A percentile compares a stretch with the other conserved stretches of the same genome.
phyloP scores from a whole-genome alignment of 208 protist species.

The Leishmania martiniquensis region DNA sequence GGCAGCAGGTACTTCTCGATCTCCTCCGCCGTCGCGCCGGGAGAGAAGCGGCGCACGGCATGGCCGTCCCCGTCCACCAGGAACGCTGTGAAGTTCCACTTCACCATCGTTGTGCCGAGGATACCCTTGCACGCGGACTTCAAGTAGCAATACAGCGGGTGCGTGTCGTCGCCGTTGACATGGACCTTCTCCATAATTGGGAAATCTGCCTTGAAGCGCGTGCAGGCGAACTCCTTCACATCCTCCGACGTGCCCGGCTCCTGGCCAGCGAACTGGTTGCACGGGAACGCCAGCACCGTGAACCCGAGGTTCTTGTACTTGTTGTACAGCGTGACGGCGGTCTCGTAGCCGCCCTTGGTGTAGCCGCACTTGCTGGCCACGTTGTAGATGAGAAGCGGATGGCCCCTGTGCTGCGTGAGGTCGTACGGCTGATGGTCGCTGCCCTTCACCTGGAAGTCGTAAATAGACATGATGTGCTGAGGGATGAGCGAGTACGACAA shows the following conservation, averaged over 20 bases:
- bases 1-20: slow-evolving; percentile 75
- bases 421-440: slow-evolving; percentile 82
- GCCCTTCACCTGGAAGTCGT: slow-evolving; percentile 77
- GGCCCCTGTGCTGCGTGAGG: slow-evolving; percentile 84
- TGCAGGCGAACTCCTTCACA: slow-evolving; percentile 77
- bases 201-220: slow-evolving; percentile 68
- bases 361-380: slow-evolving; percentile 93
- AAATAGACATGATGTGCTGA: slow-evolving; percentile 62
- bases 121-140: slow-evolving; percentile 71
- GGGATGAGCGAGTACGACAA: background rate
- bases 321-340: slow-evolving; percentile 79
- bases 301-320: slow-evolving; percentile 89
- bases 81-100: slow-evolving; percentile 97
- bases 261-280: slow-evolving; percentile 89
- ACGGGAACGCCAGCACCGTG: slow-evolving; percentile 92
- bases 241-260: slow-evolving; percentile 86
- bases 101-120: slow-evolving; percentile 71
- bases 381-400: slow-evolving; percentile 93
- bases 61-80: slow-evolving; percentile 76
- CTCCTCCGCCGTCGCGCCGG: slow-evolving; percentile 44
- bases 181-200: slow-evolving; percentile 92
- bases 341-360: slow-evolving; percentile 84
- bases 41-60: slow-evolving; percentile 72
- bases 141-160: slow-evolving; percentile 85
- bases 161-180: slow-evolving; percentile 85